Base-by-base conservation (phyloP, 257 asterid genomes). In the Datura wrightii region DNA sequence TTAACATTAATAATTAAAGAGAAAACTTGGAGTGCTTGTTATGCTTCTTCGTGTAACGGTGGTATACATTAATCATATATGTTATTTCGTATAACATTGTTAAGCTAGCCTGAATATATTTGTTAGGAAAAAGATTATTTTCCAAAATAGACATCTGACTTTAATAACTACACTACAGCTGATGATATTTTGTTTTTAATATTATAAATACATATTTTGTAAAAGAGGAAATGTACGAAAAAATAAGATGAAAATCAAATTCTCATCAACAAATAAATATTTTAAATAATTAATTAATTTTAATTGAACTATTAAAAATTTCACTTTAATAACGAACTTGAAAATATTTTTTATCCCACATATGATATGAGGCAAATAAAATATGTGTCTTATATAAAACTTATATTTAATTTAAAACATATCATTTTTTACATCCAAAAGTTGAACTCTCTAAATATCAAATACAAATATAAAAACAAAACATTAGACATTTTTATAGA, bases 371-470 rank as follows among this genome's bases (percentile, higher is more conserved):
- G 18, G 78, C 16, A 15, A 6, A 69, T 14, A 78, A 5, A 16
- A 78, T 78, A 13, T 48, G 3, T 8, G 34, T 52, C 82, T 50
- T 1, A 14, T 34, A 41, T 24, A 10, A 34, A 46, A 46, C 58
- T 46, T 24, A 48, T 52, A 19, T 78, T 78, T 78, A 15, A 31
- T 24, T 76, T 24, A 39, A 24, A 78, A 15, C 65, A 78, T 78
- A 31, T 69, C 79, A 78, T 78, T 78, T 78, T 78, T 48, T 78
- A 78, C 82, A 78, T 78, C 34, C 82, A 52, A 52, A 52, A 34
- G 52, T 14, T 52, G 82, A 78, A 31, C 82, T 52, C 63, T 53
- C 65, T 34, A 52, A 76, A 50, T 48, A 78, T 78, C 82, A 52
- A 52, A 52, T 78, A 53, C 48, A 78, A 78, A 78, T 34, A 52